phyloP scores from a whole-genome alignment of 345 rosid species.

The Capsella bursapastoris region DNA sequence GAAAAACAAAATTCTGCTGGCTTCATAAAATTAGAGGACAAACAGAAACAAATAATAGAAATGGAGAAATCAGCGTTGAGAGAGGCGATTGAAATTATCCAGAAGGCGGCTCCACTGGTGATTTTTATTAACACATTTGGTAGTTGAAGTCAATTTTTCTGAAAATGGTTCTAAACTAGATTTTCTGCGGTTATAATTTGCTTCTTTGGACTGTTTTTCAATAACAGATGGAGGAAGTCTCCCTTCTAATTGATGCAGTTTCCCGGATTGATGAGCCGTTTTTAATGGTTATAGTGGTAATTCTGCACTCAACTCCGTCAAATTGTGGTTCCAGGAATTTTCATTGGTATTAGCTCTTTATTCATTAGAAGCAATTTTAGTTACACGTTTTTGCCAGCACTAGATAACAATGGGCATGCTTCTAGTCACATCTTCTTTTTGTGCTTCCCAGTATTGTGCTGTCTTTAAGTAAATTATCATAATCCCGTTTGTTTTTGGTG shows the following conservation, averaged over 20 bases:
- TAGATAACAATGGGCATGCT: conserved; percentile 30
- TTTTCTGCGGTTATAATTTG: conserved; percentile 38
- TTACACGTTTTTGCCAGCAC: conserved; percentile 44
- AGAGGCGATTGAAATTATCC: conserved; percentile 67
- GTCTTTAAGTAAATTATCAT: not conserved
- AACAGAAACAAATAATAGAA: conserved; percentile 69
- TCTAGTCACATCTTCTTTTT: conserved; percentile 20
- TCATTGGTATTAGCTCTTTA: conserved; percentile 91
- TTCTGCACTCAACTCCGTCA: conserved; percentile 97
- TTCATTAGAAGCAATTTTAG: conserved; percentile 53
- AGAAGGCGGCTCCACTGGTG: conserved; percentile 95
- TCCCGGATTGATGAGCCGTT: conserved; percentile 95
- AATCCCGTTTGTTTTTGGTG: not conserved
- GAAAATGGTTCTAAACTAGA: conserved; percentile 36
- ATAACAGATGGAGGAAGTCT: conserved; percentile 89
- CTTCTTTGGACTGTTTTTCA: conserved; percentile 44
- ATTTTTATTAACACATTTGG: conserved; percentile 59
- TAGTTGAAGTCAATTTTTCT: conserved; percentile 51
- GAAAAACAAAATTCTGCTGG: conserved; percentile 52
- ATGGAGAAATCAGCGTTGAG: conserved; percentile 66
- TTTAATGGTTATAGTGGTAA: conserved; percentile 98
- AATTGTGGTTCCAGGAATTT: conserved; percentile 97
- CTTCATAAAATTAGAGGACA: conserved; percentile 68
- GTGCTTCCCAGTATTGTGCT: conserved; percentile 13
- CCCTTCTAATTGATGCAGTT: conserved; percentile 86